Conservation (phyloP, 257 asterid genomes). For the Nemophila menziesii region DNA sequence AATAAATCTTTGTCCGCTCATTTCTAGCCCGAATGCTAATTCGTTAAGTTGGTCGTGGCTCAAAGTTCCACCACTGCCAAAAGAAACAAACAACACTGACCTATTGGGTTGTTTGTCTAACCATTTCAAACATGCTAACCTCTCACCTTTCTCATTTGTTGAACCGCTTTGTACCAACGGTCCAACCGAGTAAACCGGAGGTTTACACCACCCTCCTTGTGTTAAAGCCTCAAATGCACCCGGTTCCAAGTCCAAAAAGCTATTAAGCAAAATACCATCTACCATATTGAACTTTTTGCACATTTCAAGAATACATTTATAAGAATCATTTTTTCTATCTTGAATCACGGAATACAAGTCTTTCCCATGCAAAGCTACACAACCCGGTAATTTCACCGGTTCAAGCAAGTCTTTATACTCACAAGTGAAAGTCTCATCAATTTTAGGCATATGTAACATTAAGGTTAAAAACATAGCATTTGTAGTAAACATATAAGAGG, state of each 20-base stretch:
- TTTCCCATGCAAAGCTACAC: constrained; percentile 1
- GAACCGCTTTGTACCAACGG: constrained; percentile 17
- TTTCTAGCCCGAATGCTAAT: constrained; percentile 24
- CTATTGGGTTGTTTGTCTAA: constrained; percentile 51
- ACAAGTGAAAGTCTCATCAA: constrained; percentile 1
- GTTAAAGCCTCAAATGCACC: constrained; percentile 15
- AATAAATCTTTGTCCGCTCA: constrained; percentile 27
- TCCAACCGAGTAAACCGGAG: constrained; percentile 23
- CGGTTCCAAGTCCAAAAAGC: constrained; percentile 21
- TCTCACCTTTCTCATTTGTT: not conserved
- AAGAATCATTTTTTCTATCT: constrained; percentile 8
- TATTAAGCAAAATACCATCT: constrained; percentile 18
- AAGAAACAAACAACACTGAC: constrained; percentile 56
- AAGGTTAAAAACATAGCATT: constrained; percentile 14
- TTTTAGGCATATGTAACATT: constrained; percentile 7
- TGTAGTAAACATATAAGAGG: constrained; percentile 11
- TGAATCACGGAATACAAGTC: constrained; percentile 13
- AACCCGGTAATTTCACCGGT: constrained; percentile 16
- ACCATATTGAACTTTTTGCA: constrained; percentile 9
- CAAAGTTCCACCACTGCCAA: constrained; percentile 72
- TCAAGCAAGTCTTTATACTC: constrained; percentile 9
- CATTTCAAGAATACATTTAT: constrained; percentile 1
- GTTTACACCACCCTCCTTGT: not conserved
- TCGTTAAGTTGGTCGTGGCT: constrained; percentile 29
- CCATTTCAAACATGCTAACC: constrained; percentile 52